A percentile compares a stretch with the other conserved stretches of the same genome.
phyloP scores from a whole-genome alignment of 2,329 filamentous ascomycete species.

The Pseudogymnoascus sp. region DNA sequence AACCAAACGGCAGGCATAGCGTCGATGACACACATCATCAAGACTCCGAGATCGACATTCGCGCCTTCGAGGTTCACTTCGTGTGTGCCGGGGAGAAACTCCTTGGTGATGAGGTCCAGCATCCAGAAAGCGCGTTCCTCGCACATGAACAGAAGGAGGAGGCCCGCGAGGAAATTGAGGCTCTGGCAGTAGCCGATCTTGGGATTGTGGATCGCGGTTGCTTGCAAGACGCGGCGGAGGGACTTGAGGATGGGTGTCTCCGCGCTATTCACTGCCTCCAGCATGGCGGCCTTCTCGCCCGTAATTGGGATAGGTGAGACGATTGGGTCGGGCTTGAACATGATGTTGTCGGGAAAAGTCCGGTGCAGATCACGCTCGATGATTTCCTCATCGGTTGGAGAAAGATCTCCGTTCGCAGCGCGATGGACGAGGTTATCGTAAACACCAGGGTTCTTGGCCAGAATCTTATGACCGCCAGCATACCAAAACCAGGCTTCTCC shows the following conservation, averaged over 20 bases:
- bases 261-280: slow-evolving; percentile 28
- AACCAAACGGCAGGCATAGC: slow-evolving; percentile 76
- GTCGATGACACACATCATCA: slow-evolving; percentile 82
- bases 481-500: slow-evolving; percentile 98
- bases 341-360: slow-evolving; percentile 89
- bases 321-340: slow-evolving; percentile 62
- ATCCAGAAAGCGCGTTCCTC: slow-evolving; percentile 93
- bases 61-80: slow-evolving; percentile 84
- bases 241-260: slow-evolving; percentile 76
- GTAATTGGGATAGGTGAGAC: slow-evolving; percentile 30
- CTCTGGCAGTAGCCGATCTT: slow-evolving; percentile 93
- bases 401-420: slow-evolving; percentile 56
- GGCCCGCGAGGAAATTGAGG: slow-evolving; percentile 86
- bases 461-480: slow-evolving; percentile 73
- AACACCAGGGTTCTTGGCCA: slow-evolving; percentile 67
- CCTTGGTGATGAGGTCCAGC: slow-evolving; percentile 82
- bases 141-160: slow-evolving; percentile 79
- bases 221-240: slow-evolving; percentile 76
- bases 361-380: slow-evolving; percentile 91
- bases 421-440: slow-evolving; percentile 62
- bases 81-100: slow-evolving; percentile 85
- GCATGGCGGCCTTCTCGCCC: slow-evolving; percentile 23
- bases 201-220: slow-evolving; percentile 86
- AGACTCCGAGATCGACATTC: slow-evolving; percentile 86
- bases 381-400: slow-evolving; percentile 71